phyloP scores from a whole-genome alignment of 805 yeast genomes.

The Starmerella sp. region DNA sequence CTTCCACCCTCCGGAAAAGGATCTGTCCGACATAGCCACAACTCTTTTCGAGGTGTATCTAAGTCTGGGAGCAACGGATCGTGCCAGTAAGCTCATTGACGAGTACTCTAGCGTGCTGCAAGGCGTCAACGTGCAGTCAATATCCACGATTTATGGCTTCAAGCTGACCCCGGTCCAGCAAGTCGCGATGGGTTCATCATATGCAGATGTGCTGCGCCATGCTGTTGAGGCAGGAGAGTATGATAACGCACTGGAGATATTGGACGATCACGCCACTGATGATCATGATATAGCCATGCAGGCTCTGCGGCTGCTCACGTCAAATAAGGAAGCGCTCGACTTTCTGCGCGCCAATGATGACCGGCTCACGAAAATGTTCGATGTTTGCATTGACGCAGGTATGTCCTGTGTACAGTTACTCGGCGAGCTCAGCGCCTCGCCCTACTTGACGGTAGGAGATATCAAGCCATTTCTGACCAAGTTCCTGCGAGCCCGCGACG shows the following conservation, averaged over 20 bases:
- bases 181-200: conserved; percentile 32
- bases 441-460: conserved; percentile 58
- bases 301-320: conserved; percentile 7
- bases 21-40: conserved; percentile 59
- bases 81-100: conserved; percentile 46
- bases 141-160: conserved; percentile 22
- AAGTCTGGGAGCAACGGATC: conserved; percentile 40
- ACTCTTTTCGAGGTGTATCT: conserved; percentile 78
- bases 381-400: conserved; percentile 22
- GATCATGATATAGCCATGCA: conserved; percentile 38
- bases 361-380: not conserved
- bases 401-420: conserved; percentile 69
- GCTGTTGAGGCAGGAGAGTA: conserved; percentile 50
- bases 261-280: conserved; percentile 47
- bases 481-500: conserved; percentile 46
- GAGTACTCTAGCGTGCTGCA: conserved; percentile 43
- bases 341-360: not conserved
- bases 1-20: conserved; percentile 60
- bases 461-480: conserved; percentile 58
- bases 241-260: conserved; percentile 43
- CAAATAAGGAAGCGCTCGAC: conserved; percentile 3
- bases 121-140: conserved; percentile 38
- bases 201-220: conserved; percentile 56
- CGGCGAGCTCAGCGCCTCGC: conserved; percentile 51
- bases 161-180: conserved; percentile 18